Base-by-base conservation (phyloP, 2,329 filamentous ascomycete species). In the Claviceps quebecensis region DNA sequence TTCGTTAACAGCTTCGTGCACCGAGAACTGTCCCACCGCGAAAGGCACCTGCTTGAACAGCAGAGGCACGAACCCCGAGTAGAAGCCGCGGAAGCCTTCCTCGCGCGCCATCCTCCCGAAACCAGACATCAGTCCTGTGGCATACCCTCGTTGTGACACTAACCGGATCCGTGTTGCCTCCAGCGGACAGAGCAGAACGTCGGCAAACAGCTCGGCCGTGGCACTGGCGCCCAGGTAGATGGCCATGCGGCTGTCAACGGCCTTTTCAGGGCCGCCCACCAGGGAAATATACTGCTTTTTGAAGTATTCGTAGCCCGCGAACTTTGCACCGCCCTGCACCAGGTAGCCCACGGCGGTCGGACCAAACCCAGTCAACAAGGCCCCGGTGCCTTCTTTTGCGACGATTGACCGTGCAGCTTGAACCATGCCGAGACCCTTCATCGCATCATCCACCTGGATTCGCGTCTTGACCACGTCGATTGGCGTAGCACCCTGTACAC, bases 241-340 rank as follows among this genome's bases (percentile, higher is more conserved):
- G 56, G 71, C 70, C 3, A 73, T 77, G 56, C 74, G 71, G 54
- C 65, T 62, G 13, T 61, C 55, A 19, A 70, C 68, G 40, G 74
- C 73, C 53, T 60, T 64, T 29, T 73, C 71, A 36, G 69, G 69
- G 0, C 72, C 72, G 45, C 73, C 87, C 54, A 86, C 71, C 53
- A 79, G 61, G 67, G 83, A 78, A 69, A 94, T 89, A 67, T 79
- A 83, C 69, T 85, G 80, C 72, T 91, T 85, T 79, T 94, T 94
- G 84, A 94, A 94, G 76, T 88, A 87, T 72, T 94, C 87, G 72
- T 94, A 94, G 62, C 87, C 87, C 63, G 86, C 86, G 70, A 94
- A 94, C 74, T 94, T 94, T 76, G 85, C 84, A 60, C 87, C 87
- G 65, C 87, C 87, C 72, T 94, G 87, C 53, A 93, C 82, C 71